Percentiles rank a stretch among this genome's conserved stretches.
phyloP scores from a whole-genome alignment of 2,329 filamentous ascomycete species.

The Penicillium brasilianum region DNA sequence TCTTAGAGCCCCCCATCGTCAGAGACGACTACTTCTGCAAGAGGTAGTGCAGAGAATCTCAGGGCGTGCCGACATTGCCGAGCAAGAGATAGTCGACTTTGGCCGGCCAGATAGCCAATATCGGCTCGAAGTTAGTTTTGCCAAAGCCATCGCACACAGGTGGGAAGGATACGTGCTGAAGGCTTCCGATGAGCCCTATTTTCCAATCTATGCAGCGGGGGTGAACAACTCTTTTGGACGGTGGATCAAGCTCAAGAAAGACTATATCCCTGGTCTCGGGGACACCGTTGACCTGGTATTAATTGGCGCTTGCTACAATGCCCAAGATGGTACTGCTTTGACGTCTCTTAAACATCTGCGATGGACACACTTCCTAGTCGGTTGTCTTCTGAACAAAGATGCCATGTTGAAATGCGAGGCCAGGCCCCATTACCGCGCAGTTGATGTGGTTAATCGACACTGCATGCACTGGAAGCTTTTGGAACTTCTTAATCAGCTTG shows the following conservation, averaged over 20 bases:
- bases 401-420: slow-evolving; percentile 57
- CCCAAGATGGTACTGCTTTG: slow-evolving; percentile 64
- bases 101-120: slow-evolving; percentile 56
- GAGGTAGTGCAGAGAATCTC: slow-evolving; percentile 58
- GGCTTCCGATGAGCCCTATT: slow-evolving; percentile 75
- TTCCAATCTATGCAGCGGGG: slow-evolving; percentile 56
- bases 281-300: slow-evolving; percentile 84
- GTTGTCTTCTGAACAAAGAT: slow-evolving; percentile 72
- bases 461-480: slow-evolving; percentile 59
- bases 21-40: slow-evolving; percentile 59
- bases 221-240: slow-evolving; percentile 39
- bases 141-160: slow-evolving; percentile 65
- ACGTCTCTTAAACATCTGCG: slow-evolving; percentile 57
- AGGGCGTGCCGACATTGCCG: slow-evolving; percentile 70
- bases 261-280: slow-evolving; percentile 78
- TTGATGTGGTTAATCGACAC: slow-evolving; percentile 63
- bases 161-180: slow-evolving; percentile 85
- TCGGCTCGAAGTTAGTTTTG: slow-evolving; percentile 68
- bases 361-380: slow-evolving; percentile 83
- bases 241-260: slow-evolving; percentile 87
- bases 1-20: slow-evolving; percentile 51
- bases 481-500: slow-evolving; percentile 54
- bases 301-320: slow-evolving; percentile 74
- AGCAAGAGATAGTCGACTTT: slow-evolving; percentile 72
- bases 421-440: slow-evolving; percentile 67